Percentiles rank a stretch among this genome's conserved stretches.
phyloP scores from a whole-genome alignment of 148 eudicot genomes.

The Persicaria tinctoria region DNA sequence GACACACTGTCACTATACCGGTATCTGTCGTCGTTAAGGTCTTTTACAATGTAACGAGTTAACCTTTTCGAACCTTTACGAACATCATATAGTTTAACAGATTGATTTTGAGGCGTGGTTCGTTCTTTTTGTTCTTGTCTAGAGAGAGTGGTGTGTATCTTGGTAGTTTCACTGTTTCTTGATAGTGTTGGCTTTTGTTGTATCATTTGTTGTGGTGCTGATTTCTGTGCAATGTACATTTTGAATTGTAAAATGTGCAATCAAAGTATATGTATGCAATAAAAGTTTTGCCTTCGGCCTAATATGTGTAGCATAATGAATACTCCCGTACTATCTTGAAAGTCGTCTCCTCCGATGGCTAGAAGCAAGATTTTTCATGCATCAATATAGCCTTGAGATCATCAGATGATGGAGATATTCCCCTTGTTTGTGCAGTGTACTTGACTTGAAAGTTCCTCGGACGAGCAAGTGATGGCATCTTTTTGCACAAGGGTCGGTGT shows the following conservation, averaged over 20 bases:
- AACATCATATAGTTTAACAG: neutral
- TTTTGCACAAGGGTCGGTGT: too few species aligned
- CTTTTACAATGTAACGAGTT: slow-evolving; percentile 33
- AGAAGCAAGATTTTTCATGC: too few species aligned
- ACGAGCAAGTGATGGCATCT: too few species aligned
- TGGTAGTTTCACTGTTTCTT: neutral
- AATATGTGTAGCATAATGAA: too few species aligned
- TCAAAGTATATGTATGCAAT: slow-evolving; percentile 7
- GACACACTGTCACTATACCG: slow-evolving; percentile 67
- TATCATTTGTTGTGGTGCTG: slow-evolving; percentile 2
- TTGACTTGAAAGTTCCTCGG: too few species aligned
- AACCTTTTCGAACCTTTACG: neutral
- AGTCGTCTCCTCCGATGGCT: too few species aligned
- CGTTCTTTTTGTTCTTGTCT: neutral
- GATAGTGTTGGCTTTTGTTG: neutral
- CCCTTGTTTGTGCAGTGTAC: too few species aligned
- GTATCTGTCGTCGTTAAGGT: slow-evolving; percentile 60
- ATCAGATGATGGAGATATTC: too few species aligned
- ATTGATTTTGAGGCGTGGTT: neutral
- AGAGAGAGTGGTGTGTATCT: neutral
- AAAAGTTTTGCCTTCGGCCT: neutral
- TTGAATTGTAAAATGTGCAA: neutral
- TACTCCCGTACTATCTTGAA: too few species aligned
- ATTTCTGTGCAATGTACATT: neutral
- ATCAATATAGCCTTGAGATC: too few species aligned